Percentiles rank a stretch among this genome's conserved stretches.
phyloP scores from a whole-genome alignment of 805 yeast species.

The Zygoascus bituminiphila region DNA sequence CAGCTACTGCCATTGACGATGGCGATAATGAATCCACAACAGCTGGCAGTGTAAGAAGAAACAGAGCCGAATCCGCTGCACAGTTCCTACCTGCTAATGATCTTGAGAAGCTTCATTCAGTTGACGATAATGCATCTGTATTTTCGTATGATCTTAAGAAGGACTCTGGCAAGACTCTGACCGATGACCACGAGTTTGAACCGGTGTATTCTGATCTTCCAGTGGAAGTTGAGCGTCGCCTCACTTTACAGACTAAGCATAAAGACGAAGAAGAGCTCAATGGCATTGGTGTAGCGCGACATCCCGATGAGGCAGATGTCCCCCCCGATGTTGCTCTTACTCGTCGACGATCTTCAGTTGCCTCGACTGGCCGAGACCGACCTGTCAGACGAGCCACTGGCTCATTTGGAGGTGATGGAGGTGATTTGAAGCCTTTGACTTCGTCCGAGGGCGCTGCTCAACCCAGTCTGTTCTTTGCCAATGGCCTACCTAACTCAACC shows the following conservation, averaged over 20 bases:
- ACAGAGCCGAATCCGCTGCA: constrained; percentile 3
- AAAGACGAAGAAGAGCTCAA: constrained; percentile 23
- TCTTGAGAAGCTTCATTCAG: constrained; percentile 3
- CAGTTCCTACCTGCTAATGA: constrained; percentile 1
- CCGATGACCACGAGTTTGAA: constrained; percentile 24
- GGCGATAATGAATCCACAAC: constrained; percentile 6
- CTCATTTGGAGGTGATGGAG: constrained; percentile 26
- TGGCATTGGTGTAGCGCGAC: constrained; percentile 29
- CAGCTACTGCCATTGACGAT: constrained; percentile 12
- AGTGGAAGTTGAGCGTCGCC: constrained; percentile 27
- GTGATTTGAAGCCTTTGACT: constrained; percentile 27
- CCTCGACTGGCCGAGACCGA: constrained; percentile 8
- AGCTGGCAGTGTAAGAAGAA: neutral
- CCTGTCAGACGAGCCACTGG: constrained; percentile 30
- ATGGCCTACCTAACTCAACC: constrained; percentile 29
- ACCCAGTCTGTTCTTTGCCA: constrained; percentile 26
- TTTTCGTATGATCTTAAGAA: constrained; percentile 28
- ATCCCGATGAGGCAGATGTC: constrained; percentile 20
- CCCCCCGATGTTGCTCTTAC: constrained; percentile 16
- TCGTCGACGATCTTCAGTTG: constrained; percentile 24
- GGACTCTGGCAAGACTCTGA: constrained; percentile 21
- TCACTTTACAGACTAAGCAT: constrained; percentile 26
- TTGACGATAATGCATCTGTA: constrained; percentile 23
- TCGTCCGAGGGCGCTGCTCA: constrained; percentile 9
- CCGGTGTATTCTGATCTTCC: constrained; percentile 25